Conservation (phyloP, 2,329 filamentous ascomycete genomes). For the Fusarium armeniacum region DNA sequence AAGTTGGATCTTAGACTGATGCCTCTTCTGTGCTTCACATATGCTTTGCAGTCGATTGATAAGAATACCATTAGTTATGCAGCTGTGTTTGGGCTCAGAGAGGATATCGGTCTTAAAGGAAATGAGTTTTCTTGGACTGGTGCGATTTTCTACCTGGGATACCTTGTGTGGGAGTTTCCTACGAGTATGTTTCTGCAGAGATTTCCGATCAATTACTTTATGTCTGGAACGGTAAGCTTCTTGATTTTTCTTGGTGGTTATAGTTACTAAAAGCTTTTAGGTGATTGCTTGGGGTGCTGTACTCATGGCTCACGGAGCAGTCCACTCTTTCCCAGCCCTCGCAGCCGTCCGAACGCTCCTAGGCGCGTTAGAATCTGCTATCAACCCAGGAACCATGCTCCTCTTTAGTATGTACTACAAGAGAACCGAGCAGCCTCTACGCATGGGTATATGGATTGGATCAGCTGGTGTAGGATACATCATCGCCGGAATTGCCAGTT, state of each 20-base stretch:
- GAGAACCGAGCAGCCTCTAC: slow-evolving; percentile 31
- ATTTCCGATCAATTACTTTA: slow-evolving; percentile 16
- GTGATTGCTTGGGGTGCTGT: slow-evolving; percentile 15
- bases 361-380: slow-evolving; percentile 16
- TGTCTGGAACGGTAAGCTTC: slow-evolving; percentile 17
- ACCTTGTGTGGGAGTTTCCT: slow-evolving; percentile 17
- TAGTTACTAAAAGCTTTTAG: neutral
- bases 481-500: slow-evolving; percentile 40
- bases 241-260: rapidly evolving
- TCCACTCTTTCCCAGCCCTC: neutral
- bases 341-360: slow-evolving; percentile 5
- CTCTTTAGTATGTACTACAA: slow-evolving; percentile 44
- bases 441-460: slow-evolving; percentile 43
- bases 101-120: neutral
- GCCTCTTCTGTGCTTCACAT: neutral
- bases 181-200: slow-evolving; percentile 12
- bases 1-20: slow-evolving; percentile 9
- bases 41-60: slow-evolving; percentile 14
- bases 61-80: slow-evolving; percentile 25
- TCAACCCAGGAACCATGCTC: slow-evolving; percentile 33
- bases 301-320: slow-evolving; percentile 18
- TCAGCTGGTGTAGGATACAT: slow-evolving; percentile 38
- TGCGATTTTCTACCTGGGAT: slow-evolving; percentile 7
- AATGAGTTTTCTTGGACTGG: slow-evolving; percentile 20
- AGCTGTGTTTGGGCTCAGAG: slow-evolving; percentile 3